Evolutionary conservation across 1,284 basidiomycete genomes (phyloP).

Genomic region (Chiua sp.): DNA sequence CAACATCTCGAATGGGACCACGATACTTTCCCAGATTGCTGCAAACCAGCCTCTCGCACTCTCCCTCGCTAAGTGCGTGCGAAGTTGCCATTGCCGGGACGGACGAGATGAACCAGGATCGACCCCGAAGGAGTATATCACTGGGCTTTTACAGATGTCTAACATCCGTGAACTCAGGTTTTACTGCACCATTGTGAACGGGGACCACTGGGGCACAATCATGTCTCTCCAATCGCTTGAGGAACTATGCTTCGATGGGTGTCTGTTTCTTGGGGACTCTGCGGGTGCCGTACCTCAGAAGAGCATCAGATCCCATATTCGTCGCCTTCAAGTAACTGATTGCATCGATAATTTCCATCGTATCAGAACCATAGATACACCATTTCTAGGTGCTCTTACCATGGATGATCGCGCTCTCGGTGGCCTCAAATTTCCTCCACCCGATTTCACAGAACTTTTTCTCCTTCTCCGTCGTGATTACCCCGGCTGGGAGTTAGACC

Average conservation of each 20-base stretch:
- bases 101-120: background rate
- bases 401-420: too few species aligned
- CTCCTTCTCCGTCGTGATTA: too few species aligned
- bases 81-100: conserved; percentile 15
- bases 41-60: conserved; percentile 19
- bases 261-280: conserved; percentile 2
- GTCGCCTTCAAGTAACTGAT: background rate
- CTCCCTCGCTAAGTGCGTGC: conserved; percentile 17
- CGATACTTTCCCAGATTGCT: conserved; percentile 18
- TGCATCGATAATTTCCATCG: too few species aligned
- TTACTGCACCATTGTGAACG: conserved; percentile 2
- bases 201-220: conserved; percentile 20
- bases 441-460: too few species aligned
- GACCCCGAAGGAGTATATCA: conserved; percentile 1
- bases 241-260: conserved; percentile 10
- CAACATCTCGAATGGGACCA: too few species aligned
- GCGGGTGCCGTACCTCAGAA: background rate
- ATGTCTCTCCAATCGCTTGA: conserved; percentile 14
- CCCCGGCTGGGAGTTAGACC: too few species aligned
- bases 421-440: too few species aligned
- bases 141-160: conserved; percentile 21
- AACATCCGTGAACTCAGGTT: conserved; percentile 22
- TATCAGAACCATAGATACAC: too few species aligned
- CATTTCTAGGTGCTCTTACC: too few species aligned
- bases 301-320: conserved; percentile 8